Evolutionary conservation across 2,329 filamentous ascomycete genomes (phyloP).

Genomic region (Colletotrichum lindemuthianum): DNA sequence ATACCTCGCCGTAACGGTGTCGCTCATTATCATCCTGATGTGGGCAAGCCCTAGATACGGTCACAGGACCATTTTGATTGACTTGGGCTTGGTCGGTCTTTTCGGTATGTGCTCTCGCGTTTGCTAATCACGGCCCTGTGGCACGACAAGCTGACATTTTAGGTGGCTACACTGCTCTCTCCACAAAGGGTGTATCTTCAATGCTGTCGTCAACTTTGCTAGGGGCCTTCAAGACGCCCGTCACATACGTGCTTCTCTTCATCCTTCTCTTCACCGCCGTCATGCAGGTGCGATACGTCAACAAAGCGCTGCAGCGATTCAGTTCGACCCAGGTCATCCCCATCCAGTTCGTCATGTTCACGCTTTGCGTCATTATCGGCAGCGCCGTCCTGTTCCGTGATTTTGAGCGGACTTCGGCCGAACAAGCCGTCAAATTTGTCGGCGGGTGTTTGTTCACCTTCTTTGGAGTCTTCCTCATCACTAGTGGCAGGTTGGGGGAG

Average conservation of each 20-base stretch:
- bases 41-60: conserved; percentile 86
- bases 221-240: conserved; percentile 88
- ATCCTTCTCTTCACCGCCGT: conserved; percentile 86
- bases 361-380: conserved; percentile 92
- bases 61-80: conserved; percentile 87
- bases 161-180: conserved; percentile 96
- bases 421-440: conserved; percentile 84
- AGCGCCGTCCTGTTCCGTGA: conserved; percentile 94
- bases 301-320: conserved; percentile 87
- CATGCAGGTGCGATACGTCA: conserved; percentile 98
- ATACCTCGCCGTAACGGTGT: conserved; percentile 81
- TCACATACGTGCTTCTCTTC: conserved; percentile 86
- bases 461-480: conserved; percentile 96
- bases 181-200: conserved; percentile 96
- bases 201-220: conserved; percentile 92
- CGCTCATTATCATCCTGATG: conserved; percentile 80
- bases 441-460: conserved; percentile 94
- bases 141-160: conserved; percentile 10
- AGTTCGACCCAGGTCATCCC: conserved; percentile 98
- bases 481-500: conserved; percentile 75
- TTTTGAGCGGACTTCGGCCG: conserved; percentile 82
- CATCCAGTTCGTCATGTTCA: conserved; percentile 97
- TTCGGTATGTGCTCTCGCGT: conserved; percentile 72
- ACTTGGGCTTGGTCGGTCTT: conserved; percentile 90
- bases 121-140: conserved; percentile 4